Conservation (phyloP, 2,329 filamentous ascomycete genomes). For the Ambrosiella cleistominuta region DNA sequence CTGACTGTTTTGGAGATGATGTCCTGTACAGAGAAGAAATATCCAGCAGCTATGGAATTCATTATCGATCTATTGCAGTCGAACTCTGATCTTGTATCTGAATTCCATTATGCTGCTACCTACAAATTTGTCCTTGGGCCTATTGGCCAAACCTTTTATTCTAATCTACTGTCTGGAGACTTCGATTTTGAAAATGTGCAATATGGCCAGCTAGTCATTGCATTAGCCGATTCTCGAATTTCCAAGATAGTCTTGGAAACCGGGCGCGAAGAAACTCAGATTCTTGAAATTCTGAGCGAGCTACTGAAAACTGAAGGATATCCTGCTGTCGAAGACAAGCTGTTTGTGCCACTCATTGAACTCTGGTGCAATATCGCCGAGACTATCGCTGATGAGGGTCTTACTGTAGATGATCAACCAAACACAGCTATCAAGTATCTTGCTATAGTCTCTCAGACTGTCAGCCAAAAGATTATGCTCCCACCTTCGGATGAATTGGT, state of each 20-base stretch:
- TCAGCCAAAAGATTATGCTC: conserved; percentile 53
- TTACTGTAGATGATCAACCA: conserved; percentile 29
- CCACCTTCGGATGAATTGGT: conserved; percentile 39
- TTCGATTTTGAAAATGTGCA: conserved; percentile 46
- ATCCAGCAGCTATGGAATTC: conserved; percentile 43
- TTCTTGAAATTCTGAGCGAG: conserved; percentile 43
- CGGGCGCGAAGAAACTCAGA: conserved; percentile 31
- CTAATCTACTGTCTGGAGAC: conserved; percentile 38
- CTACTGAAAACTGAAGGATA: conserved; percentile 49
- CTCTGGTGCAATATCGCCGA: conserved; percentile 70
- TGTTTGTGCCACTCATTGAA: conserved; percentile 57
- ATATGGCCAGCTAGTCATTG: conserved; percentile 48
- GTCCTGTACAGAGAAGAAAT: conserved; percentile 36
- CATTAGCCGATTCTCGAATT: conserved; percentile 50
- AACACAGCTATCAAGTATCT: conserved; percentile 15
- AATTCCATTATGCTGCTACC: conserved; percentile 38
- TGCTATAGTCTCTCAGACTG: conserved; percentile 40
- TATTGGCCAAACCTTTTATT: conserved; percentile 40
- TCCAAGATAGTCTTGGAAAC: conserved; percentile 38
- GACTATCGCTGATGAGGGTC: conserved; percentile 41
- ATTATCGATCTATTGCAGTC: conserved; percentile 48
- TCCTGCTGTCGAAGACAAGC: conserved; percentile 53
- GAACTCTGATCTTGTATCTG: conserved; percentile 44
- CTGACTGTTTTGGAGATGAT: conserved; percentile 34
- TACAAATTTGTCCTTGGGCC: conserved; percentile 41